Evolutionary conservation across 73 alveolate species (phyloP).

Genomic region (Paramecium tetraurelia): DNA sequence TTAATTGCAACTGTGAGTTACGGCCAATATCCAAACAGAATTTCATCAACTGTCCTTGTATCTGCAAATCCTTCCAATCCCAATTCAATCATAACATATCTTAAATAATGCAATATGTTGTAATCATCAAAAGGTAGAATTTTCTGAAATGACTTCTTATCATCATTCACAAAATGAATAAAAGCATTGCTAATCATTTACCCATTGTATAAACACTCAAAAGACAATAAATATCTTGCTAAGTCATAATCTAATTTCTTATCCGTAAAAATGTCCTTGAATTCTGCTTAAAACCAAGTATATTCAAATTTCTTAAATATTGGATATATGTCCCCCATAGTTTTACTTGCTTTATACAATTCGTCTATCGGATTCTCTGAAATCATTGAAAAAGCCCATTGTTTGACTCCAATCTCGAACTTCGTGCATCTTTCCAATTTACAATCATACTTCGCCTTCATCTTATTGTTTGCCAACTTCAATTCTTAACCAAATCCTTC

Average conservation of each 20-base stretch:
- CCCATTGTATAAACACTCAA: constrained; percentile 44
- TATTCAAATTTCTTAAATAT: not conserved
- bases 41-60: constrained; percentile 25
- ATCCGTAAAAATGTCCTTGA: not conserved
- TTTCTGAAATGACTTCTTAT: not conserved
- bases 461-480: not conserved
- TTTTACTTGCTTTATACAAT: not conserved
- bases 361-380: constrained; percentile 3
- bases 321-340: not conserved
- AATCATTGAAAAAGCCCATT: constrained; percentile 32
- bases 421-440: not conserved
- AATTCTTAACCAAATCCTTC: constrained; percentile 12
- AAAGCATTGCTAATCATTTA: not conserved
- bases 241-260: not conserved
- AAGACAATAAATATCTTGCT: constrained; percentile 23
- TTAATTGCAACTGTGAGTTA: not conserved
- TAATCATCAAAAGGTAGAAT: not conserved
- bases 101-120: not conserved
- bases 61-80: constrained; percentile 52
- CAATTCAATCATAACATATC: constrained; percentile 29
- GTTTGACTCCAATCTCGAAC: not conserved
- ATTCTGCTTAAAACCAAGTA: not conserved
- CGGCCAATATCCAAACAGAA: constrained; percentile 39
- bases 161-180: not conserved
- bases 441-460: not conserved